Evolutionary conservation across 129 eudicot genomes (phyloP).

Genomic region (Chrysanthemum lavandulifolium): DNA sequence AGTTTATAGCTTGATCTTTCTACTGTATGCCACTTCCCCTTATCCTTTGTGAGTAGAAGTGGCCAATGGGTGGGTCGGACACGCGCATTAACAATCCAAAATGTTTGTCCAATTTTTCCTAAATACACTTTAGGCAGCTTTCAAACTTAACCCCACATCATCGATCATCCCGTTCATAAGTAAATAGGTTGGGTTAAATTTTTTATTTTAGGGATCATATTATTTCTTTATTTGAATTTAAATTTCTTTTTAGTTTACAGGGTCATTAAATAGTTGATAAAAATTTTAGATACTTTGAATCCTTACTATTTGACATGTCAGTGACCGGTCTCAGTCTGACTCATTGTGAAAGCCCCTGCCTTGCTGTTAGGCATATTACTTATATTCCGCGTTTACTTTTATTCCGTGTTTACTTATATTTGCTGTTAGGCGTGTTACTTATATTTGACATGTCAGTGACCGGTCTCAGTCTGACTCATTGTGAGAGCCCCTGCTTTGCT

Average conservation of each 20-base stretch:
- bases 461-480: not conserved
- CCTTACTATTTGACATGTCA: not conserved
- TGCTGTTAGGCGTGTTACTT: no score
- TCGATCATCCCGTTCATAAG: no score
- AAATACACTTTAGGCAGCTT: no score
- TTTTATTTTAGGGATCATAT: not conserved
- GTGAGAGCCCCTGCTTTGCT: not conserved
- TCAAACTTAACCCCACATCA: no score
- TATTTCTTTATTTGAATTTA: not conserved
- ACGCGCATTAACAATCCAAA: no score
- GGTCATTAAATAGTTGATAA: not conserved
- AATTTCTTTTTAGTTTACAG: not conserved
- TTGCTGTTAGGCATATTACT: not conserved
- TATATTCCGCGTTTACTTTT: not conserved
- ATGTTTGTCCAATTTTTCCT: no score
- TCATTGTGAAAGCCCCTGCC: not conserved
- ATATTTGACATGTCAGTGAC: no score
- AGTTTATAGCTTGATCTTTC: conserved; percentile 11
- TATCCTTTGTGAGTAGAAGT: not conserved
- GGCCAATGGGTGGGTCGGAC: no score
- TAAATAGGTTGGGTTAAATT: no score
- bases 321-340: no score
- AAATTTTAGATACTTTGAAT: not conserved
- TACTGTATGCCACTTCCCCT: not conserved
- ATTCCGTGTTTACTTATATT: no score